These are phyloP conservation scores for Cucurbita pepo DNA, from an alignment of 306 rosid species.

Conservation along the genomic window DNA sequence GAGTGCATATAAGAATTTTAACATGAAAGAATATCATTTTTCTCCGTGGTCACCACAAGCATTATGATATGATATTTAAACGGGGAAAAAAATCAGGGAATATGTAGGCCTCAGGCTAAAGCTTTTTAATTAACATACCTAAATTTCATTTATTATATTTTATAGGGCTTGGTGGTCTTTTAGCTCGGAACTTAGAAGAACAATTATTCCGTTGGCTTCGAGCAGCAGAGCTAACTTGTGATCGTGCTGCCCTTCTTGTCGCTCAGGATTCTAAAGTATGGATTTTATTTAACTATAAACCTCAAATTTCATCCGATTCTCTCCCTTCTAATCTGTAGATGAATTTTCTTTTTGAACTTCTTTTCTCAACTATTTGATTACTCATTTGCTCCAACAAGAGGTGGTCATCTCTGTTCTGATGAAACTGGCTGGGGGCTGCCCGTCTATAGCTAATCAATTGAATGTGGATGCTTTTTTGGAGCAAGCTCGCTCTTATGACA, in stretches of 20 bases:
- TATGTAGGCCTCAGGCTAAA: background rate
- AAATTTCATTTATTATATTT: background rate
- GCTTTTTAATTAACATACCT: background rate
- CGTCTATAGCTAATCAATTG: slow-evolving; percentile 88
- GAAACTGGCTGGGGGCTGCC: slow-evolving; percentile 97
- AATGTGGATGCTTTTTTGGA: slow-evolving; percentile 92
- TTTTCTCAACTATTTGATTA: slow-evolving; percentile 15
- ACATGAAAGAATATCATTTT: background rate
- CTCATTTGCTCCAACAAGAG: slow-evolving; percentile 56
- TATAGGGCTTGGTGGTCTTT: slow-evolving; percentile 76
- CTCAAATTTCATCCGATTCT: background rate
- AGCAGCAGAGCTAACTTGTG: slow-evolving; percentile 97
- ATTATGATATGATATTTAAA: background rate
- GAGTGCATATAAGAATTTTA: background rate
- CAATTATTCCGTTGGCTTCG: slow-evolving; percentile 92
- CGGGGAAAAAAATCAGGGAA: background rate
- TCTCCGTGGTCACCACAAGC: background rate
- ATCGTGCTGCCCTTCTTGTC: slow-evolving; percentile 97
- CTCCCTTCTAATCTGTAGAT: background rate
- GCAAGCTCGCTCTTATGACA: slow-evolving; percentile 94
- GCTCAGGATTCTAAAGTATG: slow-evolving; percentile 91
- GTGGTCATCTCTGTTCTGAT: slow-evolving; percentile 92
- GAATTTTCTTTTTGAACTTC: background rate
- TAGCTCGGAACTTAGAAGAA: slow-evolving; percentile 87
- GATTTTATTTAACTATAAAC: background rate